Evolutionary conservation across 352 stramenopile genomes (phyloP).

Genomic region (Globisporangium perplexum): DNA sequence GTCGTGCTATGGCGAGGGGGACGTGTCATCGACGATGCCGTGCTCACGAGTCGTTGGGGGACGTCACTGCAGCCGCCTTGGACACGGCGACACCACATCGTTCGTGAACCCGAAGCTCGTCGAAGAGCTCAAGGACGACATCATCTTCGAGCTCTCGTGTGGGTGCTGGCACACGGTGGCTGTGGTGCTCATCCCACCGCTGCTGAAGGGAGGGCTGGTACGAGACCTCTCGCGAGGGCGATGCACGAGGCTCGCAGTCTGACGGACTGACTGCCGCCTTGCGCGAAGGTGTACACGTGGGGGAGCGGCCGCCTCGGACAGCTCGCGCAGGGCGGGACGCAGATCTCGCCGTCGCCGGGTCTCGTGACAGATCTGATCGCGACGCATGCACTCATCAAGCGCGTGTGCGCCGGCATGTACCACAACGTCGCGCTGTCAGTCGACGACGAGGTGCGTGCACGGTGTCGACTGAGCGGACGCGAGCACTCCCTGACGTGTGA

Average conservation of each 20-base stretch:
- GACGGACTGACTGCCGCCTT: not conserved
- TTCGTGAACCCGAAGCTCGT: slow-evolving; percentile 72
- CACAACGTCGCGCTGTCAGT: slow-evolving; percentile 89
- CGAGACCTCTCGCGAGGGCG: no score
- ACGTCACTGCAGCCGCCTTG: slow-evolving; percentile 39
- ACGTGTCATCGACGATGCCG: not conserved
- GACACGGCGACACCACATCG: slow-evolving; percentile 65
- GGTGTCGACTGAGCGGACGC: not conserved
- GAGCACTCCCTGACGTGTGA: no score
- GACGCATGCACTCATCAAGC: slow-evolving; percentile 81
- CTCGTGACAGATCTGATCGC: slow-evolving; percentile 80
- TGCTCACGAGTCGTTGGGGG: not conserved
- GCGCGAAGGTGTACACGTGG: slow-evolving; percentile 83
- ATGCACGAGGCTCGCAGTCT: not conserved
- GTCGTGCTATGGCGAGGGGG: not conserved
- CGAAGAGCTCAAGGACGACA: slow-evolving; percentile 58
- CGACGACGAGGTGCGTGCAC: slow-evolving; percentile 71
- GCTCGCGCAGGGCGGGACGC: slow-evolving; percentile 62
- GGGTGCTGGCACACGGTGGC: slow-evolving; percentile 87
- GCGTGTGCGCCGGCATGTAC: slow-evolving; percentile 83
- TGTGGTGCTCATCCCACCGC: slow-evolving; percentile 82
- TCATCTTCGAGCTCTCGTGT: slow-evolving; percentile 77
- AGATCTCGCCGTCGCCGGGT: slow-evolving; percentile 63
- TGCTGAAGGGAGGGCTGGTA: slow-evolving; percentile 78
- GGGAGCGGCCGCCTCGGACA: slow-evolving; percentile 89